Conservation (phyloP, 192 early-diverging fungal species). For the Backusella morwellensis region DNA sequence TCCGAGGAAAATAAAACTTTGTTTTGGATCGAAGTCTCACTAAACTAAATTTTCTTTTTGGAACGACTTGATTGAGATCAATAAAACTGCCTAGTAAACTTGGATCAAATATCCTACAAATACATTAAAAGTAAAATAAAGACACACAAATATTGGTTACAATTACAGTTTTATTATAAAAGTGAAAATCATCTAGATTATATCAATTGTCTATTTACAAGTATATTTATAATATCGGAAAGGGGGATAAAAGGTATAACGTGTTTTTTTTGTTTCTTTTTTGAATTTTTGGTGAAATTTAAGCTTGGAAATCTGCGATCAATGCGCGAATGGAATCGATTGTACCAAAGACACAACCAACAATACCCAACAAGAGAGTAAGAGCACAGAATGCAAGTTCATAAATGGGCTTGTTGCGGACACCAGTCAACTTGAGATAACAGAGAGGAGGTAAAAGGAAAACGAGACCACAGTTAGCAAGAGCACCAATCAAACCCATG, state of each 20-base stretch:
- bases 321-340: slow-evolving; percentile 68
- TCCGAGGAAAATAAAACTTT: not conserved
- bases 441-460: slow-evolving; percentile 83
- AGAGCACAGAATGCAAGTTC: slow-evolving; percentile 53
- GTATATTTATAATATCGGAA: not conserved
- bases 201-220: not conserved
- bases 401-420: slow-evolving; percentile 36
- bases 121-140: not conserved
- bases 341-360: slow-evolving; percentile 61
- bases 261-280: not conserved
- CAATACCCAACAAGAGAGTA: slow-evolving; percentile 61
- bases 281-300: not conserved
- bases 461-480: slow-evolving; percentile 76
- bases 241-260: not conserved
- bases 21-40: not conserved
- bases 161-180: not conserved
- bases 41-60: not conserved
- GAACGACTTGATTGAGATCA: not conserved
- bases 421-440: slow-evolving; percentile 72
- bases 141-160: not conserved
- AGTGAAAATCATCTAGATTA: not conserved
- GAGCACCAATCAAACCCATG: slow-evolving; percentile 74
- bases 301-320: slow-evolving; percentile 23
- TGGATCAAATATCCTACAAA: not conserved
- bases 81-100: not conserved